These are phyloP conservation scores for Amaranthus hypochondriacus DNA, from an alignment of 148 eudicot genomes.

Conservation along the genomic window DNA sequence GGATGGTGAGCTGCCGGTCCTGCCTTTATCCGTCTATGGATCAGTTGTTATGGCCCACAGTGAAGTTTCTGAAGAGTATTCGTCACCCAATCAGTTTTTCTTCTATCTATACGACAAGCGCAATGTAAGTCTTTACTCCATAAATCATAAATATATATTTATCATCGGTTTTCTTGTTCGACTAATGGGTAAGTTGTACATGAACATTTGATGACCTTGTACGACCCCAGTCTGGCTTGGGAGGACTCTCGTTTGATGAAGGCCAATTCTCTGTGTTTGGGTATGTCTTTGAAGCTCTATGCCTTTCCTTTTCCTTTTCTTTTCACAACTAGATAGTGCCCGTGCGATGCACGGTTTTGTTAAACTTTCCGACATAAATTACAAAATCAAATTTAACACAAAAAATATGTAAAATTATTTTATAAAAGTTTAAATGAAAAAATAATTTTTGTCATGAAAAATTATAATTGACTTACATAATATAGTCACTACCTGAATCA, in stretches of 20 bases:
- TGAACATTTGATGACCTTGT: not conserved
- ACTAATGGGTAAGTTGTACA: no score
- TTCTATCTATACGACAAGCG: constrained; percentile 92
- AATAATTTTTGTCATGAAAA: no score
- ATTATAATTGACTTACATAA: no score
- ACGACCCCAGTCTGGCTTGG: constrained; percentile 74
- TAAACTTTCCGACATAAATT: no score
- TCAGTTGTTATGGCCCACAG: constrained; percentile 95
- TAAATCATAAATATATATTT: no score
- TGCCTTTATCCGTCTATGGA: constrained; percentile 94
- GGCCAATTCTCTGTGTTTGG: constrained; percentile 98
- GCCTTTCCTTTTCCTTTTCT: not conserved
- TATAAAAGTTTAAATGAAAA: no score
- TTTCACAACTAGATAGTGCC: no score
- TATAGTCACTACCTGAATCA: no score
- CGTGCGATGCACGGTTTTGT: no score
- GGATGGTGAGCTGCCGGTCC: constrained; percentile 98
- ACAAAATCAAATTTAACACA: no score
- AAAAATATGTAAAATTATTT: no score
- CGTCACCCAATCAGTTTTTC: constrained; percentile 92
- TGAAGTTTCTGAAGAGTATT: constrained; percentile 78
- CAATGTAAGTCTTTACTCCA: constrained; percentile 47
- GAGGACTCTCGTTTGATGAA: constrained; percentile 94
- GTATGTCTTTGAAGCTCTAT: constrained; percentile 38
- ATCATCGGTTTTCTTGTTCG: no score